Percentiles rank a stretch among this genome's conserved stretches.
phyloP scores from a whole-genome alignment of 768 basidiomycete genomes.

The Collybiopsis confluens region DNA sequence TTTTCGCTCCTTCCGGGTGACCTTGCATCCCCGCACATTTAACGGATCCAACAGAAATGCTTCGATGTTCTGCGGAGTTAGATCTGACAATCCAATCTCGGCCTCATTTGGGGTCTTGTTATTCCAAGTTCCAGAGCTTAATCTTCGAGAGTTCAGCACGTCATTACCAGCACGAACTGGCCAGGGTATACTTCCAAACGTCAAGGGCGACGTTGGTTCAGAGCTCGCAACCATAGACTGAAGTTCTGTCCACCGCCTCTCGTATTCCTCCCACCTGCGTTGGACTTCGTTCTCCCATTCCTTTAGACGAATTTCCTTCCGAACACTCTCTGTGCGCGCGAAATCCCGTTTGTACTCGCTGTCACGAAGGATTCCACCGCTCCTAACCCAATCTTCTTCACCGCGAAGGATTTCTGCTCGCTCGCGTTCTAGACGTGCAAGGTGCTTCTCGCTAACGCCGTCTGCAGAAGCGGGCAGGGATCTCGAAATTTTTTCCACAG shows the following conservation, averaged over 20 bases:
- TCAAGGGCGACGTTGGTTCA: background rate
- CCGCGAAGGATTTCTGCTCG: constrained; percentile 17
- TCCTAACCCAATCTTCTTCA: constrained; percentile 58
- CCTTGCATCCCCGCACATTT: constrained; percentile 33
- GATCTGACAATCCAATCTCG: constrained; percentile 19
- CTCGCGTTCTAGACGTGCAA: background rate
- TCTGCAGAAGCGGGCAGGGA: background rate
- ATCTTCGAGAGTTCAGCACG: background rate
- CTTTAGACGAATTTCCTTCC: constrained; percentile 41
- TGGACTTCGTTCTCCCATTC: constrained; percentile 35
- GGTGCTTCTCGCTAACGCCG: background rate
- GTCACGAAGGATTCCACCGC: constrained; percentile 53
- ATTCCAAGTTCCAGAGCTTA: background rate
- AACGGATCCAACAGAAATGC: constrained; percentile 48
- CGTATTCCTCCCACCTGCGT: constrained; percentile 51
- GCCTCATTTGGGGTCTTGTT: background rate
- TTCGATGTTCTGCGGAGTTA: constrained; percentile 38
- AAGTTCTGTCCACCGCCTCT: constrained; percentile 44
- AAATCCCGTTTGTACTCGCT: constrained; percentile 43
- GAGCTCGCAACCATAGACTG: constrained; percentile 19
- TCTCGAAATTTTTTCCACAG: background rate
- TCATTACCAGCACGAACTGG: constrained; percentile 29
- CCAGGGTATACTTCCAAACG: constrained; percentile 62
- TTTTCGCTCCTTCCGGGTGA: constrained; percentile 48
- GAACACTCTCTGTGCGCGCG: constrained; percentile 43